phyloP scores from a whole-genome alignment of 2,329 filamentous ascomycete species.

The Aspergillus arachidicola region DNA sequence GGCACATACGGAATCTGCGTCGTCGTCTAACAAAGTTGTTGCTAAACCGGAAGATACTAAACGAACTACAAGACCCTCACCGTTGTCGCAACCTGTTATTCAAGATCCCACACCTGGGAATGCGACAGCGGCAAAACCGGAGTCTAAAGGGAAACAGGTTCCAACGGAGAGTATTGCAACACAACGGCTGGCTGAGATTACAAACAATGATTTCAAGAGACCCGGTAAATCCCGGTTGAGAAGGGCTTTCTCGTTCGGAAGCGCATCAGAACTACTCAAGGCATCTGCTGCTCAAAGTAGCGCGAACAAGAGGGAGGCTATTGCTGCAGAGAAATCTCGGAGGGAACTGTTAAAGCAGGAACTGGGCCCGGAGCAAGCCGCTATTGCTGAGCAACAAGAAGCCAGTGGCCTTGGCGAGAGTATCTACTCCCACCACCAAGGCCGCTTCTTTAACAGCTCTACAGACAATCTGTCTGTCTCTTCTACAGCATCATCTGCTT shows the following conservation, averaged over 20 bases:
- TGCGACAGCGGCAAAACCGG: conserved; percentile 18
- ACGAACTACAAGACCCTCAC: conserved; percentile 68
- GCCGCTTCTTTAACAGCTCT: conserved; percentile 82
- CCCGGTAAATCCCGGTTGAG: conserved; percentile 86
- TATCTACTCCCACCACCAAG: conserved; percentile 81
- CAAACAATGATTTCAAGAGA: conserved; percentile 73
- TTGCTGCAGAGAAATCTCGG: conserved; percentile 60
- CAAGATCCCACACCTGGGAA: conserved; percentile 37
- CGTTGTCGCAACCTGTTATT: conserved; percentile 70
- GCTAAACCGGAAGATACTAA: conserved; percentile 69
- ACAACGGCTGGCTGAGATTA: conserved; percentile 83
- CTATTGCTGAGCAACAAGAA: conserved; percentile 91
- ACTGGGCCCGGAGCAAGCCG: conserved; percentile 83
- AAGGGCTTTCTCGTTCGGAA: conserved; percentile 94
- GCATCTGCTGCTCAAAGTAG: conserved; percentile 69
- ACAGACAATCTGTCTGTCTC: conserved; percentile 78
- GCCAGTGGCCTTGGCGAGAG: conserved; percentile 86
- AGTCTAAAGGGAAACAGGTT: conserved; percentile 35
- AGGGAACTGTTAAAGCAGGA: conserved; percentile 68
- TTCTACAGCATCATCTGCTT: conserved; percentile 52
- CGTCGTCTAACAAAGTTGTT: conserved; percentile 21
- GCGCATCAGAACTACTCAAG: conserved; percentile 83
- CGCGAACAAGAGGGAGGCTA: conserved; percentile 43
- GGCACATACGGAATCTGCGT: conserved; percentile 22
- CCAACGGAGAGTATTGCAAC: conserved; percentile 67